Evolutionary conservation across 2,329 filamentous ascomycete genomes (phyloP), one percentile per base, ranked within the genome.

Genomic region (Fusarium temperatum): DNA sequence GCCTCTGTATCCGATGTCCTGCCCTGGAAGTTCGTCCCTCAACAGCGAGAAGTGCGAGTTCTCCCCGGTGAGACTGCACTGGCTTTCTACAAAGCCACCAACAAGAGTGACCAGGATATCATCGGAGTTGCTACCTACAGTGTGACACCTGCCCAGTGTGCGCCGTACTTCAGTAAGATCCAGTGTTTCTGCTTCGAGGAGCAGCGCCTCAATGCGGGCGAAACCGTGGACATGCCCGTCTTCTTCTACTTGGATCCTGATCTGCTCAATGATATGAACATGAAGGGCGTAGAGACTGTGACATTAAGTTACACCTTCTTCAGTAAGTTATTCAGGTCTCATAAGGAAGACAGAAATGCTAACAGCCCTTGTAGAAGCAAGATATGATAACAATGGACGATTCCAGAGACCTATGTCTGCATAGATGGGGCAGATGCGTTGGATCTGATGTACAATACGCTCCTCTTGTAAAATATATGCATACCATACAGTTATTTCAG

Each of bases 141-240:
- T 80, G 97, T 99, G 36, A 98, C 96, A 6, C 96, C 96, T 0
- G 96, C 91, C 8, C 96, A 99, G 84, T 95, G 97, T 50, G 96
- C 96, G 48, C 95, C 94, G 3, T 99, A 99, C 83, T 99, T 99
- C 81, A 97, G 94, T 89, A 99, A 99, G 89, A 99, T 99, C 51
- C 96, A 99, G 84, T 99, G 96, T 81, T 99, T 99, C 84, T 99
- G 96, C 83, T 99, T 99, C 79, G 96, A 99, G 85, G 96, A 95
- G 84, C 96, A 99, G 87, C 89, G 97, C 70, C 84, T 99, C 75
- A 96, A 96, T 81, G 95, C 95, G 11, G 95, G 96, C 50, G 97
- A 99, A 87, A 96, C 95, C 50, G 96, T 99, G 61, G 96, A 99
- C 82, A 99, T 99, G 97, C 97, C 96, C 0, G 97, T 99, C 1